Conservation (phyloP, 2,329 filamentous ascomycete species). For the Epichloe scottii region DNA sequence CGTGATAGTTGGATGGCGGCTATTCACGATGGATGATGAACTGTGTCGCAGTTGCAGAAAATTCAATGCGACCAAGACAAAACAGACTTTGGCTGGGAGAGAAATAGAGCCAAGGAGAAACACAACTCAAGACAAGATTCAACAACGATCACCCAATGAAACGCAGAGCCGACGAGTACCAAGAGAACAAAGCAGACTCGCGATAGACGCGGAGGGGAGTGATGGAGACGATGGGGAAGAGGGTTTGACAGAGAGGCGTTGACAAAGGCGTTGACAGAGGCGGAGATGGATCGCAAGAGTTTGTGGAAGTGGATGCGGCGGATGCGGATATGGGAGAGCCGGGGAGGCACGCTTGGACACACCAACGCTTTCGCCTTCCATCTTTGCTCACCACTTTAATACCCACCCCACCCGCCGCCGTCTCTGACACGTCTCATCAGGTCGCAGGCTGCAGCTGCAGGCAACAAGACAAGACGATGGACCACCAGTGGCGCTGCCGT, state of each 20-base stretch:
- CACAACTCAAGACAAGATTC: neutral
- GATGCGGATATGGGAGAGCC: neutral
- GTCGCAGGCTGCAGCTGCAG: too few relatives aligned
- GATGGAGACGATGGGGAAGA: neutral
- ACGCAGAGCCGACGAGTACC: neutral
- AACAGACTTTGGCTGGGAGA: neutral
- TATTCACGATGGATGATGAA: neutral
- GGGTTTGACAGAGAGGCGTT: neutral
- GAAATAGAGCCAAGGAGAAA: neutral
- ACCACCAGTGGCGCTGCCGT: too few relatives aligned
- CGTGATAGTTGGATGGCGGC: neutral
- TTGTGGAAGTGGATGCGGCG: neutral
- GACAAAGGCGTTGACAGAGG: neutral
- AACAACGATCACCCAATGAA: neutral
- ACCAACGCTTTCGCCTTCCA: neutral
- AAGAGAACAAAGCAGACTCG: neutral
- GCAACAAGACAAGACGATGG: too few relatives aligned
- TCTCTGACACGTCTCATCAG: too few relatives aligned
- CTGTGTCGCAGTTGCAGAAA: neutral
- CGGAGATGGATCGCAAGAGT: neutral
- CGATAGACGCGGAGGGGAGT: neutral
- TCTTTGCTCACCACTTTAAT: neutral
- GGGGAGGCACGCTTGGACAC: neutral
- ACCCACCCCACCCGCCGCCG: too few relatives aligned
- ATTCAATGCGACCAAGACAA: neutral